phyloP scores from a whole-genome alignment of 2,329 filamentous ascomycete genomes.

The Annulohypoxylon truncatum region DNA sequence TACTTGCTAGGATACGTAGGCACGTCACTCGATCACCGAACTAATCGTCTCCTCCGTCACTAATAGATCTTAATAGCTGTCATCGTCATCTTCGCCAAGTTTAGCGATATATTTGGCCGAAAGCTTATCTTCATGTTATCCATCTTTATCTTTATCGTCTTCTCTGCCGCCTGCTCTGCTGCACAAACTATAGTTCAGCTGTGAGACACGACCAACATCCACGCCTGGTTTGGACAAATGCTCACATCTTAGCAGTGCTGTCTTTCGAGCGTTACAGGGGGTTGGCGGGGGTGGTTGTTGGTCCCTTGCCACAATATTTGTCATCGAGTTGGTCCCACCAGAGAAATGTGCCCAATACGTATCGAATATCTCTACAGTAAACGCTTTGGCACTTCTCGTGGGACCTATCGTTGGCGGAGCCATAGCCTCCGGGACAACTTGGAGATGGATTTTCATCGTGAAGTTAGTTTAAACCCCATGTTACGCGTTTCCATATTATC shows the following conservation, averaged over 20 bases:
- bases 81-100: constrained; percentile 18
- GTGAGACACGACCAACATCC: neutral
- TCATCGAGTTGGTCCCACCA: constrained; percentile 28
- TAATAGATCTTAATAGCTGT: constrained; percentile 4
- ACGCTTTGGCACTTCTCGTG: neutral
- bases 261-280: constrained; percentile 36
- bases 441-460: constrained; percentile 10
- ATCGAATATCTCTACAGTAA: neutral
- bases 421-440: neutral
- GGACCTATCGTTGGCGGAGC: constrained; percentile 9
- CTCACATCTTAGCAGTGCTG: neutral
- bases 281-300: constrained; percentile 29
- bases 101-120: constrained; percentile 6
- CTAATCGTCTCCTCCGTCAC: neutral
- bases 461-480: neutral
- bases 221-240: neutral
- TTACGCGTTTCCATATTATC: neutral
- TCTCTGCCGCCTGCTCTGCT: neutral
- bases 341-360: constrained; percentile 12
- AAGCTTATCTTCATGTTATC: neutral
- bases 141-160: neutral
- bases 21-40: neutral
- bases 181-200: neutral
- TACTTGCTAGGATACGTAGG: constrained; percentile 40
- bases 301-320: constrained; percentile 17